Percentiles rank a stretch among this genome's conserved stretches.
These are phyloP conservation scores for Ogataea pignaliae DNA, from an alignment of 805 yeast species.

Conservation along the genomic window DNA sequence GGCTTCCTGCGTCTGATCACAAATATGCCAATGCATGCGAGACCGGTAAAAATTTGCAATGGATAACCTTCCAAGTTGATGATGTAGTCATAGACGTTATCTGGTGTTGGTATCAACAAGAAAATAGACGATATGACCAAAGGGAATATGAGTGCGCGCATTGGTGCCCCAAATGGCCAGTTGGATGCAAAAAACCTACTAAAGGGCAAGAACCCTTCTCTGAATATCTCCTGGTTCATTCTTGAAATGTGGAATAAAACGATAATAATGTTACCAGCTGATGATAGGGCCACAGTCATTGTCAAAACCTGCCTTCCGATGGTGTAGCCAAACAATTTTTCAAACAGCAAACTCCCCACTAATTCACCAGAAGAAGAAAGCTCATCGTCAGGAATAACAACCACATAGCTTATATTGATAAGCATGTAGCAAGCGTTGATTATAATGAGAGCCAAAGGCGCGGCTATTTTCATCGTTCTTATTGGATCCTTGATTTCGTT, in stretches of 20 bases:
- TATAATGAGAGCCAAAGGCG: slow-evolving; percentile 42
- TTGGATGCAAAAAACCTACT: slow-evolving; percentile 49
- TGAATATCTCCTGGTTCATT: slow-evolving; percentile 51
- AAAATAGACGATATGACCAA: slow-evolving; percentile 37
- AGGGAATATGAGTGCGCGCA: slow-evolving; percentile 42
- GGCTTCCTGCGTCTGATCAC: slow-evolving; percentile 50
- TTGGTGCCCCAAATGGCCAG: slow-evolving; percentile 50
- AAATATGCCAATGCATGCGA: slow-evolving; percentile 55
- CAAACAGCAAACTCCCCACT: slow-evolving; percentile 49
- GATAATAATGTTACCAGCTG: slow-evolving; percentile 54
- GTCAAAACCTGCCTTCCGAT: slow-evolving; percentile 47
- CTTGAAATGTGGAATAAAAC: slow-evolving; percentile 50
- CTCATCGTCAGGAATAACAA: slow-evolving; percentile 46
- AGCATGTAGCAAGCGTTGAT: slow-evolving; percentile 42
- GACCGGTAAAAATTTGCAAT: slow-evolving; percentile 42
- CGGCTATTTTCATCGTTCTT: slow-evolving; percentile 48
- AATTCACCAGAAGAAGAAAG: slow-evolving; percentile 42
- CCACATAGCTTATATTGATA: slow-evolving; percentile 46
- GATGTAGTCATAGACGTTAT: slow-evolving; percentile 47
- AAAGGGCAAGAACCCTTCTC: slow-evolving; percentile 52
- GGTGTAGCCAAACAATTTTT: slow-evolving; percentile 43
- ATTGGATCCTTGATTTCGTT: slow-evolving; percentile 52
- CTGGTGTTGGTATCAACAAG: slow-evolving; percentile 40
- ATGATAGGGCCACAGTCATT: slow-evolving; percentile 45
- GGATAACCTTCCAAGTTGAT: slow-evolving; percentile 51